Base-by-base conservation (phyloP, 352 stramenopile species). In the Globisporangium spiculum region DNA sequence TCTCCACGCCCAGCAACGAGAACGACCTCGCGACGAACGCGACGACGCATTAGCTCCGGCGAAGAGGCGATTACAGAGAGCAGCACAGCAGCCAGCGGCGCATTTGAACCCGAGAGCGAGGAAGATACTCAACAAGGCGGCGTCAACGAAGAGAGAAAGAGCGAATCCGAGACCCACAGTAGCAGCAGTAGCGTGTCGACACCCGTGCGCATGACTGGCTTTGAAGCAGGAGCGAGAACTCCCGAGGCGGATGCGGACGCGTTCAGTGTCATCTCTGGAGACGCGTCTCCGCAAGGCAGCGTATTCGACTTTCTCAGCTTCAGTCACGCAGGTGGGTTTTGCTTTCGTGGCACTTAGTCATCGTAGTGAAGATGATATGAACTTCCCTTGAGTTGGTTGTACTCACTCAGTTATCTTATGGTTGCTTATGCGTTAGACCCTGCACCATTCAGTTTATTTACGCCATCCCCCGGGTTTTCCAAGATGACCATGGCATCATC, bases 241-340 rank as follows among this genome's bases (percentile, higher is more conserved):
- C 65, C 65, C 20, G 65, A 69, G 44, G 64, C 24, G 6, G 64
- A 69, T 44, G 55, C 27, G 3, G 81, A 88, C n/a, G 54, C 68
- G 55, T 63, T 88, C 30, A 89, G 77, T 55, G 71, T 89, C 41
- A 79, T 89, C 54, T 89, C 80, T 9, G 78, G 71, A 46, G 78
- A 89, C 52, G 73, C 67, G 50, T 85, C 71, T 6, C 71, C 71
- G 0, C 71, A 75, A 22, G 80, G 79, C 50, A 84, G 75, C 61
- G 73, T 84, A 44, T 84, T 86, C 12, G 84, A 91, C 46, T 89
- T 90, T 48, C 75, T 91, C 53, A 75, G 27, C 52, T 66, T 76
- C 36, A 58, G 68, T 8, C 48, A 71, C 3, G 24, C 60, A 67
- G 78, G 76, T 83, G 50, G 50, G 68, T 58, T 18, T 27, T 56